Base-by-base conservation (phyloP, 1,139 yeast species). In the Yamadazyma dushanensis region DNA sequence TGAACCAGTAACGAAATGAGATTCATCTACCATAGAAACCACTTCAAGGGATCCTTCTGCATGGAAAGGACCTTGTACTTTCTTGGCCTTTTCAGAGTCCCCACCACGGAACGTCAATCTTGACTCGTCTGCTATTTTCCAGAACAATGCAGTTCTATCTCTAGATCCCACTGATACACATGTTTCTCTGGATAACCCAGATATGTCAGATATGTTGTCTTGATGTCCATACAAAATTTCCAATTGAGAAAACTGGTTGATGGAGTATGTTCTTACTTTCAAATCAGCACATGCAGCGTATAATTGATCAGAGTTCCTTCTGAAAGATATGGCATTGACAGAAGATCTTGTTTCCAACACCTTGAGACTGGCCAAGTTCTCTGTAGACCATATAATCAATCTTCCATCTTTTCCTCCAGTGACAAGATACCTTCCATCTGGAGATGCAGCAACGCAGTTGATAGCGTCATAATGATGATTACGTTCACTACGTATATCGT, bases 71-170 rank as follows among this genome's bases (percentile, higher is more conserved):
- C 50, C 56, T 15, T 58, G 60, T 14, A 29, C 57, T 63, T 65
- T 38, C 54, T 66, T 41, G 59, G 64, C 49, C 67, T 66, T 56
- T 66, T 73, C 36, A 67, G 73, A 68, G 52, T 87, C 95, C 41
- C 96, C 96, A 43, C 96, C 96, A 54, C 97, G 76, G 61, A 92
- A 92, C 0, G 97, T 89, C 50, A 92, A 74, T 54, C 97, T 76
- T 2, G 95, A 80, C 63, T 92, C 98, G 53, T 94, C 98, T 18
- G 95, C 78, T 46, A 92, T 88, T 60, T 94, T 92, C 98, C 98
- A 92, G 51, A 87, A 70, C 82, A 94, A 84, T 13, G 94, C 97
- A 1, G 96, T 86, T 51, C 95, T 81, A 61, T 92, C 98, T 52
- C 98, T 77, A 4, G 95, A 74, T 15, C 98, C 98, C 17, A 90